Evolutionary conservation across 2,329 filamentous ascomycete genomes (phyloP), one percentile per base, ranked within the genome.

Genomic region (Colletotrichum karsti): DNA sequence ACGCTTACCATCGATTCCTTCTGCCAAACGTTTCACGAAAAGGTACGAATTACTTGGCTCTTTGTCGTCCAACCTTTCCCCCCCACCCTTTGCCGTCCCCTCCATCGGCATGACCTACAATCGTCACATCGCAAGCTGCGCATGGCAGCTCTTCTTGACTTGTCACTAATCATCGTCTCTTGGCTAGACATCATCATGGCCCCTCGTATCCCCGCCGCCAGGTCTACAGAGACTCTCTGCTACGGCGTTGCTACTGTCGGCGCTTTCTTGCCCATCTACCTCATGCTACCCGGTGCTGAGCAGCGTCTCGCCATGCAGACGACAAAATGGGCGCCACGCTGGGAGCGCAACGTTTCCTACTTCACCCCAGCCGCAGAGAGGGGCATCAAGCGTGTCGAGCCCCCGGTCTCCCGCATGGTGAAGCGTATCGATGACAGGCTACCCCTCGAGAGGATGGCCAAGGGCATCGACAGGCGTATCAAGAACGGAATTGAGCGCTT

Each of bases 301-400:
- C 85, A 88, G 75, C 82, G 83, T 46, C 75, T 89, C 37, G 83
- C 85, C 60, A 77, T 78, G 24, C 86, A 88, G 76, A 89, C 87
- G 4, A 79, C 81, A 66, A 84, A 85, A 73, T 89, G 87, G 87
- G 87, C 87, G 4, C 86, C 87, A 18, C 83, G 85, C 63, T 90
- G 87, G 87, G 87, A 89, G 77, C 81, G 82, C 59, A 88, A 87
- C 77, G 83, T 89, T 74, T 83, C 79, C 70, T 85, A 84, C 79
- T 84, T 89, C 75, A 78, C 80, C 8, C 77, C 80, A n/a, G 83
- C 83, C 15, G 81, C 82, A 28, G 81, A 85, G 76, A 78, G 79
- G 20, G 78, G 82, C 56, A 81, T 86, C 42, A 83, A 84, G 71
- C 92, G 83, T 58, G 80, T 87, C 59, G 80, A 86, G 74, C 85